Conservation (phyloP, 306 rosid species). For the Vigna mungo region DNA sequence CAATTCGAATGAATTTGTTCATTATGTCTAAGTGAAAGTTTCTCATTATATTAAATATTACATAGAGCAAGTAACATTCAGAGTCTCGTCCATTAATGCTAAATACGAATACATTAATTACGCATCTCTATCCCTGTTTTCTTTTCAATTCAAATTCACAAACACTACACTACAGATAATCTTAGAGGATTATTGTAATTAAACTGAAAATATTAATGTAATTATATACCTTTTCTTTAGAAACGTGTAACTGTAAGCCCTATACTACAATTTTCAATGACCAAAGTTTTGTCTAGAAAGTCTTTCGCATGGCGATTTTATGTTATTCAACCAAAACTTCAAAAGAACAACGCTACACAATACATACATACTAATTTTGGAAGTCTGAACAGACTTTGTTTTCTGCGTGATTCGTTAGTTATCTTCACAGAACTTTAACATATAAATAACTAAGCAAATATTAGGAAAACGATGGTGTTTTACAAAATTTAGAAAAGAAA, state of each 20-base stretch:
- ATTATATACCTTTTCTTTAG: background rate
- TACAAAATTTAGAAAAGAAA: background rate
- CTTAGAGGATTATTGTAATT: background rate
- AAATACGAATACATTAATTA: background rate
- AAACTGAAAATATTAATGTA: background rate
- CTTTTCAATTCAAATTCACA: background rate
- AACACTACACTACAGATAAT: background rate
- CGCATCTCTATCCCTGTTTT: background rate
- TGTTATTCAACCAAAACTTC: background rate
- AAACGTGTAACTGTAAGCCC: too few relatives aligned
- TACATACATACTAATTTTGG: background rate
- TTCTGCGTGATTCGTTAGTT: background rate
- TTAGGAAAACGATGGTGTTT: background rate
- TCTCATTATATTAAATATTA: background rate
- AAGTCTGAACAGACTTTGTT: background rate
- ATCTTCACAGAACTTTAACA: background rate
- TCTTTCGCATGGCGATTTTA: background rate
- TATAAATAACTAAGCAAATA: background rate
- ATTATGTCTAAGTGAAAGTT: background rate
- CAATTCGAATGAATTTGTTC: background rate
- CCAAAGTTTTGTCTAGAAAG: background rate
- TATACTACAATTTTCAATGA: background rate
- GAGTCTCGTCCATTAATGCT: background rate
- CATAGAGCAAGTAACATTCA: background rate
- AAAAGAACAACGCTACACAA: background rate